phyloP scores from a whole-genome alignment of 257 asterid genomes.

The Nicotiana knightiana region DNA sequence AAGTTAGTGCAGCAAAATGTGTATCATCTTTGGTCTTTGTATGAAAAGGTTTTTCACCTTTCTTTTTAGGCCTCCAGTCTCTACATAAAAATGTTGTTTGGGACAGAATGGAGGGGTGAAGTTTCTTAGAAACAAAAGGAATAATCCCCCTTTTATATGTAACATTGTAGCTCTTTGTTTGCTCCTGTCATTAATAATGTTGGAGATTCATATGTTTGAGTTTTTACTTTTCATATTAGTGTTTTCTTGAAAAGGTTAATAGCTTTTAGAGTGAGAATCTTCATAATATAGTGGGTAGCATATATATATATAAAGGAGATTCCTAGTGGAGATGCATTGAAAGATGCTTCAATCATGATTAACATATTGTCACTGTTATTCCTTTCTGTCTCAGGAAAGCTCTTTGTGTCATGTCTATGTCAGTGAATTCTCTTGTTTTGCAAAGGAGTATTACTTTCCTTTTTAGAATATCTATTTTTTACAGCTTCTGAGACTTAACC shows the following conservation, averaged over 20 bases:
- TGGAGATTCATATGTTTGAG: not conserved
- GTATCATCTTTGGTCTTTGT: not conserved
- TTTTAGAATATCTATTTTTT: too few relatives aligned
- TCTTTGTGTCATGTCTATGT: not conserved
- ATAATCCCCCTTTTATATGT: not conserved
- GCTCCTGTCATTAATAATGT: not conserved
- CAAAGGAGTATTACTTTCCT: not conserved
- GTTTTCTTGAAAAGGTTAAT: not conserved
- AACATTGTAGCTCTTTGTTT: not conserved
- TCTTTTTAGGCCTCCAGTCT: not conserved
- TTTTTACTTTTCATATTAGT: not conserved
- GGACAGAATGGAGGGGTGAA: constrained; percentile 1
- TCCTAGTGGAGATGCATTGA: not conserved
- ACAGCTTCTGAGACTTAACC: not conserved
- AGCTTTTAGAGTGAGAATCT: not conserved
- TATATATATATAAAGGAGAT: not conserved
- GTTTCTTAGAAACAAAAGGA: not conserved
- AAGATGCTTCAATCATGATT: constrained; percentile 1
- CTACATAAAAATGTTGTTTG: not conserved
- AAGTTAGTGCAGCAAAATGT: not conserved
- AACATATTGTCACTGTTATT: not conserved
- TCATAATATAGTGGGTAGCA: not conserved
- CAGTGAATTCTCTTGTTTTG: not conserved
- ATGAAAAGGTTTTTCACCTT: not conserved
- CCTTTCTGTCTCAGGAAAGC: not conserved